phyloP scores from a whole-genome alignment of 1,284 basidiomycete genomes.

The Malassezia arunalokei region DNA sequence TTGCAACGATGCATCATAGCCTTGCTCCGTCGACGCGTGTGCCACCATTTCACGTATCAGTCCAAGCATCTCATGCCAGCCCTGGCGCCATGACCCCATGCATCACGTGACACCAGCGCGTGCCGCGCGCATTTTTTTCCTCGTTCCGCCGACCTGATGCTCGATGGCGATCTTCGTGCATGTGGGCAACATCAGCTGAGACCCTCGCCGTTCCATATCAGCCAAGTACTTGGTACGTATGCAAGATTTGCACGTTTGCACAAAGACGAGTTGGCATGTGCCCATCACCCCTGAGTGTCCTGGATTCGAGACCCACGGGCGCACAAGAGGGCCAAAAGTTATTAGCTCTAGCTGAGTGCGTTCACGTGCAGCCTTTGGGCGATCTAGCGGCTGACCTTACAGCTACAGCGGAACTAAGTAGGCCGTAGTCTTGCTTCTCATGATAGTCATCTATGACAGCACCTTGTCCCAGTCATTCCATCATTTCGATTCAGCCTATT shows the following conservation, averaged over 20 bases:
- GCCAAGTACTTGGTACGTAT: too few species aligned
- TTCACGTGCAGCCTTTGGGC: background rate
- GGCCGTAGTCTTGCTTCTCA: background rate
- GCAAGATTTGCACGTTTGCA: background rate
- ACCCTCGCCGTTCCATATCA: too few species aligned
- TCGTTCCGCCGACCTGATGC: too few species aligned
- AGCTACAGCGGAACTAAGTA: background rate
- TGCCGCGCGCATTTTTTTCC: too few species aligned
- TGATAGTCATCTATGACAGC: background rate
- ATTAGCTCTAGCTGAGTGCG: constrained; percentile 46
- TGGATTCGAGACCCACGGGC: constrained; percentile 15
- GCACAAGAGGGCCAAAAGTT: constrained; percentile 15
- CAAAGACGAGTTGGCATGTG: background rate
- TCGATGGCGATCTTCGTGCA: too few species aligned
- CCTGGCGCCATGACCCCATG: too few species aligned
- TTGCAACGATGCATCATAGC: constrained; percentile 21
- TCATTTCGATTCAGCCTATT: background rate
- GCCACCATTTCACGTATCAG: background rate
- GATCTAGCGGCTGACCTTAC: background rate
- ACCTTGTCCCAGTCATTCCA: background rate
- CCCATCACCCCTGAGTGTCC: background rate
- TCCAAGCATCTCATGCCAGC: too few species aligned
- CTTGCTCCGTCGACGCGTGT: background rate
- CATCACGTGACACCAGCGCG: too few species aligned
- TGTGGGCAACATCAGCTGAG: too few species aligned